phyloP scores from a whole-genome alignment of 2,329 filamentous ascomycete genomes.

The Didymella glomerata region DNA sequence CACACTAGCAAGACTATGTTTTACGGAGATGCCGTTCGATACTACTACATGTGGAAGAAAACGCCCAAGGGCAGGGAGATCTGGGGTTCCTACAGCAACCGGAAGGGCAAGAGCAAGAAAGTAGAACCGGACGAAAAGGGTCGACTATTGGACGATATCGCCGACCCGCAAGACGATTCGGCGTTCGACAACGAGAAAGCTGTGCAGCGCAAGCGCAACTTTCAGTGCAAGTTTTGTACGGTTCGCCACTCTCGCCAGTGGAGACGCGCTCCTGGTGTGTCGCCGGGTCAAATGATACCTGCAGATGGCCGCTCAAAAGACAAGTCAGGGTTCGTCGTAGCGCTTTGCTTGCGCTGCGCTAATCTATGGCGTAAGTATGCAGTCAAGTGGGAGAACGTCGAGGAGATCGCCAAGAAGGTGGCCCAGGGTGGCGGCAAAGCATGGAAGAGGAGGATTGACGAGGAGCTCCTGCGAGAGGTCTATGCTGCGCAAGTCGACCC shows the following conservation, averaged over 20 bases:
- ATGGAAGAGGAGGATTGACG: slow-evolving; percentile 89
- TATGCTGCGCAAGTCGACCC: slow-evolving; percentile 48
- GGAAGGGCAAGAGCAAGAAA: slow-evolving; percentile 89
- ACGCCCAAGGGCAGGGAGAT: slow-evolving; percentile 83
- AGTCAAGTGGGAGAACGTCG: slow-evolving; percentile 92
- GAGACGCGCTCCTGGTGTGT: slow-evolving; percentile 84
- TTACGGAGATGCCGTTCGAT: slow-evolving; percentile 83
- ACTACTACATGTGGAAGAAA: slow-evolving; percentile 99
- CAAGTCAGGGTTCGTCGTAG: slow-evolving; percentile 77
- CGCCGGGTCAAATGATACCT: slow-evolving; percentile 73
- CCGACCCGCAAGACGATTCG: slow-evolving; percentile 91
- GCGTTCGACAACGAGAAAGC: slow-evolving; percentile 94
- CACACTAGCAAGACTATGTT: slow-evolving; percentile 81
- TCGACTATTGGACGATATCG: slow-evolving; percentile 90
- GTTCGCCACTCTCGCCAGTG: slow-evolving; percentile 85
- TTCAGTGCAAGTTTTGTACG: slow-evolving; percentile 93
- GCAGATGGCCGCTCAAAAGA: slow-evolving; percentile 79
- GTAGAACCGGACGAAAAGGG: slow-evolving; percentile 63
- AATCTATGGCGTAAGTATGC: slow-evolving; percentile 95
- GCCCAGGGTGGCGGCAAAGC: slow-evolving; percentile 79
- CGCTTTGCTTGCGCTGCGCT: slow-evolving; percentile 88
- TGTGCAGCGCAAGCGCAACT: slow-evolving; percentile 76
- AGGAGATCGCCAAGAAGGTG: slow-evolving; percentile 89
- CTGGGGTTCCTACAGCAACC: slow-evolving; percentile 86
- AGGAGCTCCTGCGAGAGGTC: slow-evolving; percentile 82